A percentile compares a stretch with the other conserved stretches of the same genome.
Conservation (phyloP, 306 rosid genomes). For the Quercus cerris region DNA sequence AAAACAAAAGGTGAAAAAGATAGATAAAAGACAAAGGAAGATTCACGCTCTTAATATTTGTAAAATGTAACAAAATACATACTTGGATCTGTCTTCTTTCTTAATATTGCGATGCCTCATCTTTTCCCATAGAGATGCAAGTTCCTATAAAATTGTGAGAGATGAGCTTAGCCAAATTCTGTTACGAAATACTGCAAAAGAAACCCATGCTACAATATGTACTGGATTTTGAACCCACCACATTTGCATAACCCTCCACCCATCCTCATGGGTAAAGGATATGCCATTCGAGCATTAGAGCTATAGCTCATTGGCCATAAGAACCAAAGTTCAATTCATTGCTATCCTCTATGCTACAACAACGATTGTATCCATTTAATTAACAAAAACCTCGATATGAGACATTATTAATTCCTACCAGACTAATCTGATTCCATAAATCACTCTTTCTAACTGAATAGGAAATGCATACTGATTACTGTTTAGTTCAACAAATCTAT, state of each 20-base stretch:
- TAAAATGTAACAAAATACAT: conserved; percentile 23
- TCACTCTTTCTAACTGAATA: background rate
- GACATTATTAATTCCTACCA: background rate
- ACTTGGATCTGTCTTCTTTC: conserved; percentile 84
- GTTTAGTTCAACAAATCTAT: background rate
- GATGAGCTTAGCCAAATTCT: background rate
- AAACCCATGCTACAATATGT: background rate
- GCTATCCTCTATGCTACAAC: background rate
- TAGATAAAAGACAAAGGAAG: background rate
- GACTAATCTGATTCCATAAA: background rate
- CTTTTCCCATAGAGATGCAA: conserved; percentile 88
- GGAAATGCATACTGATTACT: background rate
- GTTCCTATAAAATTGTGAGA: conserved; percentile 51
- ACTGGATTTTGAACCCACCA: too few relatives aligned
- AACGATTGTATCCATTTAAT: background rate
- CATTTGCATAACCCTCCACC: too few relatives aligned
- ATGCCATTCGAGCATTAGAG: too few relatives aligned
- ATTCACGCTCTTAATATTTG: background rate
- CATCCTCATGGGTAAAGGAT: too few relatives aligned
- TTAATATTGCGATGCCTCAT: conserved; percentile 77
- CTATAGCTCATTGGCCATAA: too few relatives aligned
- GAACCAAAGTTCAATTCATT: background rate
- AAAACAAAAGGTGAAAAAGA: background rate
- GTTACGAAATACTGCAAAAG: background rate
- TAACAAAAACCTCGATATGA: background rate